Evolutionary conservation across 495 filamentous ascomycete species (phyloP), one percentile per base, ranked within the genome.

Genomic region (Eremomyces bilateralis): DNA sequence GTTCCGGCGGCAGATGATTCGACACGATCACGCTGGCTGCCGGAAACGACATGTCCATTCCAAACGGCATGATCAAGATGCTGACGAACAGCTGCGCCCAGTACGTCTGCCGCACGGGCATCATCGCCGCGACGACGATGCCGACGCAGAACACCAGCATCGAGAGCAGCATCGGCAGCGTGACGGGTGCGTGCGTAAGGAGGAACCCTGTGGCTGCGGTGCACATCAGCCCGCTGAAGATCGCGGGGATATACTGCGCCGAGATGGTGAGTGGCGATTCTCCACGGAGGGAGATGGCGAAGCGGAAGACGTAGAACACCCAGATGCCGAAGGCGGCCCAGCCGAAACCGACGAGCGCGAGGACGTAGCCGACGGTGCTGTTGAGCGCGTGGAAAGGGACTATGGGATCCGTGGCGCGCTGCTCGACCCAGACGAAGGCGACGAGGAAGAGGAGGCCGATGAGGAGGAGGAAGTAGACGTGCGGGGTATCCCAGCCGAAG

Each of bases 11-110:
- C 44, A 52, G 46, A 21, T 49, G 39, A 29, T 52, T 46, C 21
- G 44, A 50, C 3, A 52, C 29, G 18, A 52, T 48, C 25, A 52
- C 33, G 2, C 44, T 47, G 0, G 48, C 41, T 3, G 50, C 50
- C 5, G 47, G 48, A 25, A 53, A 51, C 12, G 39, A 42, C 43
- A 49, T 51, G 35, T 51, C 48, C 48, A 53, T 53, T 12, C 45
- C 50, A 25, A 46, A 51, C 6, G 50, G 48, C 45, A 53, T 51
- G 38, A 53, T 38, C 41, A 51, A 31, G 21, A 50, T 41, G 30
- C 37, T 38, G 27, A 46, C 30, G 29, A 52, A 52, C 22, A 42
- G 45, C 22, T 52, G 45, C 1, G 44, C 45, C 48, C 48, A 52
- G 42, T 52, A 50, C 16, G 24, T 40, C 35, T 50, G 47, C 3